phyloP scores from a whole-genome alignment of 2,329 filamentous ascomycete genomes.

The Teratosphaeria pseudoeucalypti region DNA sequence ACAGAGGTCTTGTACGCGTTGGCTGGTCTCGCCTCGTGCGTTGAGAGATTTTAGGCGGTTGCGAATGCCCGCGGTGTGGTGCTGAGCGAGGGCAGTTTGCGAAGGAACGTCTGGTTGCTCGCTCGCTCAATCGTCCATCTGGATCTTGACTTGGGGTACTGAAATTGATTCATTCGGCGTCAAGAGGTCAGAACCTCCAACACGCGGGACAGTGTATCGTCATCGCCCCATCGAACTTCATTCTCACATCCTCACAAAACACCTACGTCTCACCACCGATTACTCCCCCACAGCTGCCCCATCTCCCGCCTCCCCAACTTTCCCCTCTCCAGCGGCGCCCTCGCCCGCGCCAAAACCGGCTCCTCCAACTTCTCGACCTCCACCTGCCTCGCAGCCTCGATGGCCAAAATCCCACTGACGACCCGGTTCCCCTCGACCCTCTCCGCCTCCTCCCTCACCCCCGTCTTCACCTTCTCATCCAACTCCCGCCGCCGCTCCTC shows the following conservation, averaged over 20 bases:
- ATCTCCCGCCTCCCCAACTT: conserved; percentile 22
- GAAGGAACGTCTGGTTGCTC: no score
- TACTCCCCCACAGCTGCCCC: conserved; percentile 11
- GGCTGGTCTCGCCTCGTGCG: no score
- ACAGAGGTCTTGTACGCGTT: no score
- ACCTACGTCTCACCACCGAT: background rate
- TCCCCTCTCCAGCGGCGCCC: conserved; percentile 17
- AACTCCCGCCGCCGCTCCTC: conserved; percentile 56
- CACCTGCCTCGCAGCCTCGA: conserved; percentile 18
- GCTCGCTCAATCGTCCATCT: no score
- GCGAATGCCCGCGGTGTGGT: no score
- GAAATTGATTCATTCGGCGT: no score
- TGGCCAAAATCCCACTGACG: conserved; percentile 18
- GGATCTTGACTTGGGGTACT: no score
- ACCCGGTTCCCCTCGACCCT: conserved; percentile 41
- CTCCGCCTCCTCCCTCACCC: conserved; percentile 44
- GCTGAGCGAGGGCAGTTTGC: no score
- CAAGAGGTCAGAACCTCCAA: no score
- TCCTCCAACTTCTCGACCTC: conserved; percentile 15
- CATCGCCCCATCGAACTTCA: no score
- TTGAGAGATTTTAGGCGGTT: no score
- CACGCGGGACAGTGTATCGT: no score
- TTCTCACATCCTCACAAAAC: background rate
- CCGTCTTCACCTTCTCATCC: conserved; percentile 46
- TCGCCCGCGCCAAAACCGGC: conserved; percentile 23